Percentiles rank a stretch among this genome's conserved stretches.
Evolutionary conservation across 768 basidiomycete genomes (phyloP).

Genomic region (Chalciporus chontae): DNA sequence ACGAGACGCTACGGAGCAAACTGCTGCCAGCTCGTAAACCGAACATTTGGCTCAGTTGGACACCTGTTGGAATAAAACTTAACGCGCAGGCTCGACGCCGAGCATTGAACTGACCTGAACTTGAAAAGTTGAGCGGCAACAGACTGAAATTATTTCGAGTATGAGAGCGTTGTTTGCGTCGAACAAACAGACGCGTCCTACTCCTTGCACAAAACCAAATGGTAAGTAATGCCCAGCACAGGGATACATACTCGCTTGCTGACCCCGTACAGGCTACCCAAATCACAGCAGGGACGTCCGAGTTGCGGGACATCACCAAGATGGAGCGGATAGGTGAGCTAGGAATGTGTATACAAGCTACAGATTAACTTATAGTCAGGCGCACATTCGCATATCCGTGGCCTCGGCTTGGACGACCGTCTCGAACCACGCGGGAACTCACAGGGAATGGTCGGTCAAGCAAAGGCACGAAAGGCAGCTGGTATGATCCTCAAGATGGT

Average conservation of each 20-base stretch:
- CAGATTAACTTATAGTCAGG: constrained; percentile 40
- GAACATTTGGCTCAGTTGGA: constrained; percentile 8
- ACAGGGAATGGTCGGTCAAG: constrained; percentile 98
- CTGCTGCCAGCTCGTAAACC: constrained; percentile 17
- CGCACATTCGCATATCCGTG: constrained; percentile 92
- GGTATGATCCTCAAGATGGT: constrained; percentile 99
- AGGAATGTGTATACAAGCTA: background rate
- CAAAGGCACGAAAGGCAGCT: constrained; percentile 92
- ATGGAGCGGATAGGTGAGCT: constrained; percentile 85
- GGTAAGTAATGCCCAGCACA: constrained; percentile 18
- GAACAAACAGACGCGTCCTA: constrained; percentile 33
- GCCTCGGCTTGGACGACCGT: constrained; percentile 88
- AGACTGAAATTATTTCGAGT: constrained; percentile 7
- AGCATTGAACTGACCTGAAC: constrained; percentile 1
- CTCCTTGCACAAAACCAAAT: constrained; percentile 17
- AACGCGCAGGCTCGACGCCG: background rate
- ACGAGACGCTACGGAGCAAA: constrained; percentile 14
- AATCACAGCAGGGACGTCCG: constrained; percentile 74
- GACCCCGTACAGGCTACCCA: constrained; percentile 50
- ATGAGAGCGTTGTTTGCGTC: constrained; percentile 25
- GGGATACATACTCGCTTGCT: constrained; percentile 1
- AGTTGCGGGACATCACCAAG: constrained; percentile 83
- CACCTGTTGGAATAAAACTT: background rate
- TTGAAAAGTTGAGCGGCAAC: background rate
- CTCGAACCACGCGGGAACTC: constrained; percentile 86